Evolutionary conservation across 1,284 basidiomycete species (phyloP).

Genomic region (Agroathelia rolfsii): DNA sequence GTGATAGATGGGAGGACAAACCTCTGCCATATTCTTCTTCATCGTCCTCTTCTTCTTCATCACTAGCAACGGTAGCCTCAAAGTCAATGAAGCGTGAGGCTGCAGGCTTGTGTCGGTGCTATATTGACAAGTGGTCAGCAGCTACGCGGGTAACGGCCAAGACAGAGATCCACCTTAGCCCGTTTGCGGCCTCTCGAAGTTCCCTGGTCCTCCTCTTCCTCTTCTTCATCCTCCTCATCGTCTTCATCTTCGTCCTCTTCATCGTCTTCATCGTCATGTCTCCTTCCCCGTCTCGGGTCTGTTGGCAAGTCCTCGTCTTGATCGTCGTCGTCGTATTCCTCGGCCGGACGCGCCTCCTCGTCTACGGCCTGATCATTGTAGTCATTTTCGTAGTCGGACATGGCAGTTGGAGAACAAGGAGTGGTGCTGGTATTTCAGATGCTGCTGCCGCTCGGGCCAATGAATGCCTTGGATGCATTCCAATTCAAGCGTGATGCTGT

Average conservation of each 20-base stretch:
- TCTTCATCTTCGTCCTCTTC: constrained; percentile 20
- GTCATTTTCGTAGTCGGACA: constrained; percentile 48
- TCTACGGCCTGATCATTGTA: constrained; percentile 28
- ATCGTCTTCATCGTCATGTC: constrained; percentile 26
- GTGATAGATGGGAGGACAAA: constrained; percentile 22
- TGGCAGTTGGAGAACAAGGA: constrained; percentile 18
- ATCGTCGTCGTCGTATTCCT: constrained; percentile 36
- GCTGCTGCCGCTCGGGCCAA: too few relatives aligned
- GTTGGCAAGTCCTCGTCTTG: constrained; percentile 25
- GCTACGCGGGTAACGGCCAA: constrained; percentile 2
- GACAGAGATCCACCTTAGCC: constrained; percentile 35
- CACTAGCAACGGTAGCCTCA: constrained; percentile 89
- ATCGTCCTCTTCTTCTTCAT: constrained; percentile 92
- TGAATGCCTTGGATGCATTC: too few relatives aligned
- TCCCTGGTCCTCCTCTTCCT: constrained; percentile 27
- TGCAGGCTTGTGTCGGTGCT: constrained; percentile 56
- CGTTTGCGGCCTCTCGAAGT: constrained; percentile 38
- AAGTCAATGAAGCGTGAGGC: constrained; percentile 88
- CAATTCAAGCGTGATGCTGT: too few relatives aligned
- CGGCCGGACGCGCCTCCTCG: too few relatives aligned
- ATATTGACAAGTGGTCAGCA: constrained; percentile 1
- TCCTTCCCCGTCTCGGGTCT: constrained; percentile 28
- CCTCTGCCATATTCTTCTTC: constrained; percentile 76
- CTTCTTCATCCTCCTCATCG: constrained; percentile 27
- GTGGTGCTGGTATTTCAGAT: too few relatives aligned